These are phyloP conservation scores for Hericium alpestre DNA, from an alignment of 768 basidiomycete species.

Conservation along the genomic window DNA sequence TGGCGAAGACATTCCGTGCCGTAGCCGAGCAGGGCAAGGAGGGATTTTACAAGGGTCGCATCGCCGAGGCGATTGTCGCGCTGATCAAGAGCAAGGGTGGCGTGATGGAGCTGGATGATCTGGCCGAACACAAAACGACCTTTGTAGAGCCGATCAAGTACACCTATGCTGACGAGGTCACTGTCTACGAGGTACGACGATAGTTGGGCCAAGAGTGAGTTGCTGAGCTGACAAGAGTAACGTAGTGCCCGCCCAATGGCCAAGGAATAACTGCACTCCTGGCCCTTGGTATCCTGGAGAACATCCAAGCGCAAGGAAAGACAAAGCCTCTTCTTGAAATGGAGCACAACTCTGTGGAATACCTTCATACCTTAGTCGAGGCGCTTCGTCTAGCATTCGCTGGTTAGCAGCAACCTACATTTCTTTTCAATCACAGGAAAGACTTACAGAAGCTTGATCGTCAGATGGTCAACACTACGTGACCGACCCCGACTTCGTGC, in stretches of 20 bases:
- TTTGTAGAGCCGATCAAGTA: constrained; percentile 89
- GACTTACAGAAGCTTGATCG: neutral
- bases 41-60: constrained; percentile 87
- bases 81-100: constrained; percentile 81
- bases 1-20: constrained; percentile 76
- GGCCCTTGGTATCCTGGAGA: constrained; percentile 87
- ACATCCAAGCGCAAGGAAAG: constrained; percentile 64
- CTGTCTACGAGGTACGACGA: constrained; percentile 71
- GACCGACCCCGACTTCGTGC: constrained; percentile 74
- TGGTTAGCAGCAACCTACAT: neutral
- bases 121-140: constrained; percentile 69
- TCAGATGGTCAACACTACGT: constrained; percentile 83
- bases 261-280: constrained; percentile 92
- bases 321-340: constrained; percentile 61
- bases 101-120: constrained; percentile 88
- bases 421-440: neutral
- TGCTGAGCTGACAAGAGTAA: neutral
- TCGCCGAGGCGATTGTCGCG: constrained; percentile 85
- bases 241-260: constrained; percentile 89
- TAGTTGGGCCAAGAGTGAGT: neutral
- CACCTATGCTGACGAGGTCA: constrained; percentile 76
- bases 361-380: constrained; percentile 81
- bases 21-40: constrained; percentile 76
- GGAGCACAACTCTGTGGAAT: constrained; percentile 86
- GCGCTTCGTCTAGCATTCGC: constrained; percentile 51